Evolutionary conservation across 768 basidiomycete genomes (phyloP), one percentile per base, ranked within the genome.

Genomic region (Boletus reticulatus): DNA sequence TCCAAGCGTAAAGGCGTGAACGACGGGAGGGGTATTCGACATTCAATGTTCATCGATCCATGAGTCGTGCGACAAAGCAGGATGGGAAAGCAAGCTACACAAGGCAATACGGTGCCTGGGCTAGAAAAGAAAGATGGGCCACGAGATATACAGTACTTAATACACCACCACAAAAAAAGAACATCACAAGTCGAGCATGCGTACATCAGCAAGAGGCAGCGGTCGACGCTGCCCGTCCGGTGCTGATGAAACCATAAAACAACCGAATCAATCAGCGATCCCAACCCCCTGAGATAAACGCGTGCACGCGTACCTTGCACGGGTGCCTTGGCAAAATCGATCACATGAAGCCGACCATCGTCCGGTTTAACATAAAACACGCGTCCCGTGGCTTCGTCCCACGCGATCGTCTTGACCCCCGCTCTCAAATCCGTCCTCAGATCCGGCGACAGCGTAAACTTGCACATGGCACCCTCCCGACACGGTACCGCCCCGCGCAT

Each of bases 371-470:
- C 79, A 8, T 86, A 69, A 60, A 81, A 80, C 14, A 87, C 73
- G 38, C 85, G 75, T 4, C 85, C 86, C 13, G 80, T 82, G 22
- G 76, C 73, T 66, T 88, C 86, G 57, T 89, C 87, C 83, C 84
- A 89, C 8, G 81, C 74, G 34, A 87, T 76, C 17, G 81, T 75
- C n/a, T 70, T 67, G 36, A 84, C 65, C 10, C 77, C 80, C 4
- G 62, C 42, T 50, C 60, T 34, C 47, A 62, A 39, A 12, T 66
- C 61, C 3, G 45, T 32, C 2, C 62, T 54, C 6, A 71, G 50
- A 45, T 70, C 61, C 2, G 49, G 20, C 2, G 55, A 29, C 43
- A 66, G 14, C 32, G 51, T 50, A 29, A 71, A 70, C 39, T 61
- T 69, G 47, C 68, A 72, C 58, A 72, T 54, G 55, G 55, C 60